These are phyloP conservation scores for Stagonosporopsis tanaceti DNA, from an alignment of 2,329 filamentous ascomycete species.

Conservation along the genomic window DNA sequence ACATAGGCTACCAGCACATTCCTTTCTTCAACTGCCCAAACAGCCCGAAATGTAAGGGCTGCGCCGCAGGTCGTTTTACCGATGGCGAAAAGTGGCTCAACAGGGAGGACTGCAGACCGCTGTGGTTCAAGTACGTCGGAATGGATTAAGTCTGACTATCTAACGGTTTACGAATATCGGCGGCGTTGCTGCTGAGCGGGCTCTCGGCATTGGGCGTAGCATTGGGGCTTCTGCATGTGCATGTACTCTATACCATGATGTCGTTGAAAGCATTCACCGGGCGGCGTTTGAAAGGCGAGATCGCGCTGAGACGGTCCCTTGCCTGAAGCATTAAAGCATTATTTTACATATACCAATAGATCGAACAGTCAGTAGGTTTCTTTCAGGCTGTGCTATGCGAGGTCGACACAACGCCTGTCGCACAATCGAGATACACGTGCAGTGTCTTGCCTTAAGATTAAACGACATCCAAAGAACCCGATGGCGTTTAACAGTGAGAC, in stretches of 20 bases:
- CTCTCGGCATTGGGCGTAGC: constrained; percentile 6
- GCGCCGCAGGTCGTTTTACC: constrained; percentile 84
- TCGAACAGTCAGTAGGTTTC: neutral
- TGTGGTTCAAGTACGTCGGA: constrained; percentile 96
- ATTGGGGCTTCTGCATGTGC: neutral
- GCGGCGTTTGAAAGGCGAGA: neutral
- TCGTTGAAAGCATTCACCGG: constrained; percentile 1
- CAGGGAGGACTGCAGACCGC: constrained; percentile 91
- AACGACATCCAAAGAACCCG: neutral
- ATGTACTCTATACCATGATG: constrained; percentile 2
- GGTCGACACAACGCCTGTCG: neutral
- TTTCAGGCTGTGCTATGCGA: neutral
- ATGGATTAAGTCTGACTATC: constrained; percentile 67
- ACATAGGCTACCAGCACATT: constrained; percentile 98
- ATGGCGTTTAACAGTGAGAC: neutral
- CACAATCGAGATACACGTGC: neutral
- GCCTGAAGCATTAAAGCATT: neutral
- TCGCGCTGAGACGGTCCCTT: neutral
- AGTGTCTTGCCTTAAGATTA: neutral
- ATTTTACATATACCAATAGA: neutral
- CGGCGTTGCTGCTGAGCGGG: constrained; percentile 11
- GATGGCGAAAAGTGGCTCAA: constrained; percentile 86
- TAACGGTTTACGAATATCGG: neutral
- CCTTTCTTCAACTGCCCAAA: constrained; percentile 99
- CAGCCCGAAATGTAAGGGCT: constrained; percentile 90